These are phyloP conservation scores for Sugiyamaella americana DNA, from an alignment of 805 yeast genomes.

Conservation along the genomic window DNA sequence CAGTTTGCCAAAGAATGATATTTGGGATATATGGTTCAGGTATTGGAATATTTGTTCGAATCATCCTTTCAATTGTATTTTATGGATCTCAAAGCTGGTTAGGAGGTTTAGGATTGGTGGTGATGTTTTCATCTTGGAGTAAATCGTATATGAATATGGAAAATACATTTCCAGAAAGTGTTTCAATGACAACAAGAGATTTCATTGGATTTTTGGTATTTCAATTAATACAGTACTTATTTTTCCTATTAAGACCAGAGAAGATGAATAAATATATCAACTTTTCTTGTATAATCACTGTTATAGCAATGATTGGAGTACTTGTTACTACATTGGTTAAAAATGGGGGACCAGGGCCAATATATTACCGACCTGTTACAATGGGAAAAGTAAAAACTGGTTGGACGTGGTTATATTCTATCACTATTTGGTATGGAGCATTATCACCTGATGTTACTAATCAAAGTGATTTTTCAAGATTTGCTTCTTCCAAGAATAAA, in stretches of 20 bases:
- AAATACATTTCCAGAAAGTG: conserved; percentile 51
- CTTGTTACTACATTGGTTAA: conserved; percentile 78
- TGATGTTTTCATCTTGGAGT: conserved; percentile 73
- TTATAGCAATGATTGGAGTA: conserved; percentile 75
- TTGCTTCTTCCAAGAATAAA: conserved; percentile 53
- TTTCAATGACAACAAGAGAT: conserved; percentile 64
- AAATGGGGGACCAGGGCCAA: conserved; percentile 74
- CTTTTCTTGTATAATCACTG: conserved; percentile 38
- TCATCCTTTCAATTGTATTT: conserved; percentile 88
- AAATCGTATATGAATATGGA: conserved; percentile 35
- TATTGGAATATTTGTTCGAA: too few relatives aligned
- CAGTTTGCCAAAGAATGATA: too few relatives aligned
- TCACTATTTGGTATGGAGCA: conserved; percentile 84
- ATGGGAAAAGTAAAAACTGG: too few relatives aligned
- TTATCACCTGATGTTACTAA: conserved; percentile 77
- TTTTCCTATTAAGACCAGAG: conserved; percentile 28
- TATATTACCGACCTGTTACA: conserved; percentile 54
- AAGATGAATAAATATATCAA: neutral
- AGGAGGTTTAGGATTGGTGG: conserved; percentile 74
- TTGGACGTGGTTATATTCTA: conserved; percentile 77
- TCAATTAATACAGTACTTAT: conserved; percentile 80
- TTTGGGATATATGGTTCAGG: too few relatives aligned
- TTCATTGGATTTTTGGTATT: conserved; percentile 74
- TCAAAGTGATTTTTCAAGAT: conserved; percentile 85
- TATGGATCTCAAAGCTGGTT: conserved; percentile 80